A percentile compares a stretch with the other conserved stretches of the same genome.
phyloP scores from a whole-genome alignment of 192 early-diverging fungal species.

The Coemansia sp. region DNA sequence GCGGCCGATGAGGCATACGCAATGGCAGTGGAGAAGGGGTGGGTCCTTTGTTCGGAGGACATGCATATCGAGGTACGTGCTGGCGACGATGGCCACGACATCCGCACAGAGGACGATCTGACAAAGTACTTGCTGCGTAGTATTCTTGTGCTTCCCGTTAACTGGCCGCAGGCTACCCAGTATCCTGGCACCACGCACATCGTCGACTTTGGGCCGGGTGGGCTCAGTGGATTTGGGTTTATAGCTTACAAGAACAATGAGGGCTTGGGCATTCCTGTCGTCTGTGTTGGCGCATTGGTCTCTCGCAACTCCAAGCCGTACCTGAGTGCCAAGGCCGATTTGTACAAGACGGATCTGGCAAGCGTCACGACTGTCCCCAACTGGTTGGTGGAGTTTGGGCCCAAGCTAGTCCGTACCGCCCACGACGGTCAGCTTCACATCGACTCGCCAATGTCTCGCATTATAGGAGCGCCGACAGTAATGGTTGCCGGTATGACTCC shows the following conservation, averaged over 20 bases:
- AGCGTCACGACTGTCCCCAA: slow-evolving; percentile 78
- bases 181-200: slow-evolving; percentile 74
- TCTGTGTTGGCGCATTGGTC: slow-evolving; percentile 29
- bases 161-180: slow-evolving; percentile 65
- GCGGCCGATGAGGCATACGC: background rate
- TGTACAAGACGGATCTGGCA: slow-evolving; percentile 75
- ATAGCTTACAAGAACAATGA: slow-evolving; percentile 87
- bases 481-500: slow-evolving; percentile 98
- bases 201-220: slow-evolving; percentile 93
- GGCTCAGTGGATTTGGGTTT: slow-evolving; percentile 78
- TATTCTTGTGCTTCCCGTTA: slow-evolving; percentile 66
- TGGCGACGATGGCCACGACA: background rate
- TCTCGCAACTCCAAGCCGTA: slow-evolving; percentile 44
- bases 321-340: slow-evolving; percentile 70
- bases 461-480: slow-evolving; percentile 85
- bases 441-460: slow-evolving; percentile 82
- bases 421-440: slow-evolving; percentile 68
- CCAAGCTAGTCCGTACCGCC: slow-evolving; percentile 71
- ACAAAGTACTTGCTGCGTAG: slow-evolving; percentile 67
- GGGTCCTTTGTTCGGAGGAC: slow-evolving; percentile 16
- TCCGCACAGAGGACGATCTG: slow-evolving; percentile 47
- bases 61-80: background rate
- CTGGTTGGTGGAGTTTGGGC: slow-evolving; percentile 87
- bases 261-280: slow-evolving; percentile 74
- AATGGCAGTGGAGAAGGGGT: slow-evolving; percentile 23